Base-by-base conservation (phyloP, 1,284 basidiomycete species). In the Puccinia triticina region DNA sequence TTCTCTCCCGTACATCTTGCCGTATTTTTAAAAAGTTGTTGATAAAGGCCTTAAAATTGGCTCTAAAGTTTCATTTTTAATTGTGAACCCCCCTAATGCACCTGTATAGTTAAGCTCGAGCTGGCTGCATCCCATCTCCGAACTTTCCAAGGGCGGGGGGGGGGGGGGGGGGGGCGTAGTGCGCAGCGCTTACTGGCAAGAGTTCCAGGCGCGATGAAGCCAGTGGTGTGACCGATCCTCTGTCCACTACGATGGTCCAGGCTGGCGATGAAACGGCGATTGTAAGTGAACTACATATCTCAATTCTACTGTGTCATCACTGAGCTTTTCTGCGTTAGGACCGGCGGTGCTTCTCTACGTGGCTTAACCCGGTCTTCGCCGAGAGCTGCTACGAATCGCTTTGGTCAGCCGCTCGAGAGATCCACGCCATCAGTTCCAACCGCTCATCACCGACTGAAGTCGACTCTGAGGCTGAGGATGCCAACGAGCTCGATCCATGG, bases 401-500 rank as follows among this genome's bases (percentile, higher is more conserved):
- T 2, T 71, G 69, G 69, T 48, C 69, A 29, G 69, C 69, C 3
- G 43, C 48, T 12, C 69, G 23, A 48, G 69, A 71, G 48, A 71
- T 71, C 23, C 69, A 71, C 8, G 14, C 40, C 7, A 71, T 71
- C 18, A 46, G n/a, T 32, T 69, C 43, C 29, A 69, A 43, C 21
- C 43, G 69, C n/a, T 71, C 69, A 2, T 34, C 48, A 26, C 26
- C 69, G 26, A 50, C 48, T 23, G 48, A 43, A 46, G 29, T 32
- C 37, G 66, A 71, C 12, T 26, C 43, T 53, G 40, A 71, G 5
- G 10, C 21, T 48, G 43, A 71, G 8, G 43, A 21, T 0, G 43
- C 29, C 43, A 61, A 46, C 26, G 50, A n/a, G 43, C 61, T 76
- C 18, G 74, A 76, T 76, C 74, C 74, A 32, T 76, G 74, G 74